Evolutionary conservation across 768 basidiomycete species (phyloP), one percentile per base, ranked within the genome.

Genomic region (Cystobasidium onofrii): DNA sequence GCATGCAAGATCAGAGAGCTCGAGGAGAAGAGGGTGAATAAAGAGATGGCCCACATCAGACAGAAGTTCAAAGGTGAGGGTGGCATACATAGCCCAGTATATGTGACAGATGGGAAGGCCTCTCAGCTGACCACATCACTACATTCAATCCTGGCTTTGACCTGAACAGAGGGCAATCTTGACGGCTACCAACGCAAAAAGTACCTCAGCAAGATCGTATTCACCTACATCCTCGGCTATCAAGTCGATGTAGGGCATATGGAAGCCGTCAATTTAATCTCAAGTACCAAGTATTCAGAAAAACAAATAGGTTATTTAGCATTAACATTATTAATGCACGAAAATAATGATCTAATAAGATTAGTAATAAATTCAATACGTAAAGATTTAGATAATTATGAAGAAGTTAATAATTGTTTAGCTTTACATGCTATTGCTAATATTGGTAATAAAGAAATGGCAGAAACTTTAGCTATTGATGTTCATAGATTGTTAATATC

Each of bases 261-360:
- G 94, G 94, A 98, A 80, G 95, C 96, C 29, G 92, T 98, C 77
- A 98, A 99, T 81, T 86, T 99, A 76, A 97, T 99, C 77, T 90
- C 94, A 31, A 92, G 91, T 79, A 82, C 86, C 36, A 98, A 97
- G 79, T 99, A 99, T 80, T 92, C 90, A 79, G 96, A 99, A 84
- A 99, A 99, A 82, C 96, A 99, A 81, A 98, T 99, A 76, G 96
- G 96, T 60, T 99, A 99, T 82, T 88, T 99, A 62, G 96, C 96
- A 18, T 88, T 98, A 4, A 98, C 96, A 1, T 83, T 99, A 44
- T 84, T 99, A 66, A 95, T 99, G 92, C 94, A 98, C 83, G 96
- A 99, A 83, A 94, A 98, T 80, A 96, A 92, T 25, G 95, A 98
- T 79, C 90, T 99, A 76, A 87, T 97, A 61, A 88, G 96, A 27